Base-by-base conservation (phyloP, 208 protist species). In the Angomonas deanei region DNA sequence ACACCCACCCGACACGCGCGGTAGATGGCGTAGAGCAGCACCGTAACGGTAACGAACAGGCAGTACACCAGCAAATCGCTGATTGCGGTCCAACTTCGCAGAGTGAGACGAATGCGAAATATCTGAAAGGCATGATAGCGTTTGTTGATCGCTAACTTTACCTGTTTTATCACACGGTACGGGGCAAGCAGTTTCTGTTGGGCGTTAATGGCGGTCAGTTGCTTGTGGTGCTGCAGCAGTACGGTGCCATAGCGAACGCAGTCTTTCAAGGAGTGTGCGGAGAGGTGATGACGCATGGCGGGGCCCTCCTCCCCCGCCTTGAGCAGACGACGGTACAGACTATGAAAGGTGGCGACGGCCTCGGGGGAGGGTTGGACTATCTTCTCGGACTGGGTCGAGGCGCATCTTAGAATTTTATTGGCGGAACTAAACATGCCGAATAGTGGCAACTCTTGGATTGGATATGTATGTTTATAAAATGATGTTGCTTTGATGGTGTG, bases 21-120 rank as follows among this genome's bases (percentile, higher is more conserved):
- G 56, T 91, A 90, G 31, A 94, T 92, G 31, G 80, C 74, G 56
- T 91, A 94, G 42, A 94, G 66, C 38, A 92, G 81, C 48, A 86
- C 72, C 32, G 68, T 86, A 56, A 84, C 53, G 0, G 70, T 74
- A 23, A 92, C 0, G 39, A 92, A 89, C 17, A 94, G 72, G 3
- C 67, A 4, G 60, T 88, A 91, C 23, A 92, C 84, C 27, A 94
- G 69, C n/a, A 74, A 64, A 61, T 94, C 81, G 47, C 82, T 82
- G 17, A 94, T 75, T 13, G 85, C 78, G 26, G 78, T 80, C 60
- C 72, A 71, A 54, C 80, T 86, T 32, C 65, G 74, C 47, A 92
- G 66, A 34, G 60, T 64, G 64, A 94, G 66, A 2, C 86, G 82
- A 19, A 91, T 54, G 21, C 55, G 53, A 64, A 90, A 87, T 0